Evolutionary conservation across 2,329 filamentous ascomycete species (phyloP).

Genomic region (Rutstroemia sydowiana): DNA sequence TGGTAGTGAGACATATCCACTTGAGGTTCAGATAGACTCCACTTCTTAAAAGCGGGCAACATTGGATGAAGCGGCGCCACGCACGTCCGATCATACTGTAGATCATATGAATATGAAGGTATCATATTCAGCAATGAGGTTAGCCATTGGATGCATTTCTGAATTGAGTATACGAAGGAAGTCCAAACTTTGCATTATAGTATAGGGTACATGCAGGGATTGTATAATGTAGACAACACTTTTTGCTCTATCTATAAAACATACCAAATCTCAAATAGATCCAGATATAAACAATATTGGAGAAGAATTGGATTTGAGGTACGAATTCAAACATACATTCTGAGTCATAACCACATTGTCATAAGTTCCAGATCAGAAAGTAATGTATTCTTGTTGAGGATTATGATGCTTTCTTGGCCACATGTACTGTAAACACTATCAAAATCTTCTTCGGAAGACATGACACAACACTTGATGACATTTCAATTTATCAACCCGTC

Average conservation of each 20-base stretch:
- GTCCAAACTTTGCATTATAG: not conserved
- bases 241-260: not conserved
- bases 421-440: not conserved
- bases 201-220: not conserved
- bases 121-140: not conserved
- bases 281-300: not conserved
- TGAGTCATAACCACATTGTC: not conserved
- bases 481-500: not conserved
- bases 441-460: slow-evolving; percentile 1
- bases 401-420: not conserved
- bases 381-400: not conserved
- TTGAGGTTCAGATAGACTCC: slow-evolving; percentile 6
- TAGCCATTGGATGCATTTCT: not conserved
- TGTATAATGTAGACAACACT: not conserved
- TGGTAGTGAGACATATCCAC: slow-evolving; percentile 3
- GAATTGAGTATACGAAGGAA: not conserved
- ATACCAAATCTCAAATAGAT: not conserved
- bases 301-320: not conserved
- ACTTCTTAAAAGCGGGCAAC: slow-evolving; percentile 3
- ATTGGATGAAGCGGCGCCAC: slow-evolving; percentile 4
- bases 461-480: slow-evolving; percentile 9
- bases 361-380: not conserved
- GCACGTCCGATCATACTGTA: slow-evolving; percentile 3
- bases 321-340: not conserved
- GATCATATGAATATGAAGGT: slow-evolving; percentile 7